phyloP scores from a whole-genome alignment of 345 rosid species.

The Melaleuca alternifolia region DNA sequence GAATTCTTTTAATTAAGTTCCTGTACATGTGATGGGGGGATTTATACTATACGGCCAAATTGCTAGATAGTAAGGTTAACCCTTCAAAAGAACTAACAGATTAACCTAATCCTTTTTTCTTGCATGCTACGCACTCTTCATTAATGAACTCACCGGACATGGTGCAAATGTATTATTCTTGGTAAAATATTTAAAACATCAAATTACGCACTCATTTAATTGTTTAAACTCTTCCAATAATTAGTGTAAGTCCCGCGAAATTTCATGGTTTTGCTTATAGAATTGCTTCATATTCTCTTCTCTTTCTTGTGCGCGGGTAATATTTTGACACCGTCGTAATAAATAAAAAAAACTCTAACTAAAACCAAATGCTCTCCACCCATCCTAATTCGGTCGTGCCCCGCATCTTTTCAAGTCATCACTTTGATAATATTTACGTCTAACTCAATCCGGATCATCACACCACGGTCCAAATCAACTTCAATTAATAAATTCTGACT shows the following conservation, averaged over 20 bases:
- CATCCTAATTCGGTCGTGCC: not conserved
- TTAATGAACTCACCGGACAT: not conserved
- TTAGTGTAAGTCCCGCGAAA: not conserved
- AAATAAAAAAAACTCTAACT: not conserved
- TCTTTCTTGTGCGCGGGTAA: not conserved
- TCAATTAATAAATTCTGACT: not conserved
- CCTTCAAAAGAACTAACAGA: not conserved
- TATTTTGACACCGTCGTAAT: not conserved
- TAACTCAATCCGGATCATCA: not conserved
- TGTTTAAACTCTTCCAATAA: not conserved
- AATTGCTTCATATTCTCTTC: not conserved
- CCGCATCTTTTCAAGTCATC: not conserved
- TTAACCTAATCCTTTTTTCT: not conserved
- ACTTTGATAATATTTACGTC: not conserved
- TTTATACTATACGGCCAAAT: not conserved
- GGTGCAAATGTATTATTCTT: not conserved
- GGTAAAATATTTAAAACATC: not conserved
- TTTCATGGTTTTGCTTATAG: not conserved
- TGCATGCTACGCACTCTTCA: not conserved
- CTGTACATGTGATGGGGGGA: not conserved
- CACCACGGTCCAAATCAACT: not conserved
- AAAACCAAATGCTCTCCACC: not conserved
- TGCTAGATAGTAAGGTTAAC: not conserved
- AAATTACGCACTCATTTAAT: not conserved
- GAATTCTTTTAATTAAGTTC: not conserved